Percentiles rank a stretch among this genome's conserved stretches.
Evolutionary conservation across 371 early-diverging fungal species (phyloP).

Genomic region (Paraphysoderma sedebokerense): DNA sequence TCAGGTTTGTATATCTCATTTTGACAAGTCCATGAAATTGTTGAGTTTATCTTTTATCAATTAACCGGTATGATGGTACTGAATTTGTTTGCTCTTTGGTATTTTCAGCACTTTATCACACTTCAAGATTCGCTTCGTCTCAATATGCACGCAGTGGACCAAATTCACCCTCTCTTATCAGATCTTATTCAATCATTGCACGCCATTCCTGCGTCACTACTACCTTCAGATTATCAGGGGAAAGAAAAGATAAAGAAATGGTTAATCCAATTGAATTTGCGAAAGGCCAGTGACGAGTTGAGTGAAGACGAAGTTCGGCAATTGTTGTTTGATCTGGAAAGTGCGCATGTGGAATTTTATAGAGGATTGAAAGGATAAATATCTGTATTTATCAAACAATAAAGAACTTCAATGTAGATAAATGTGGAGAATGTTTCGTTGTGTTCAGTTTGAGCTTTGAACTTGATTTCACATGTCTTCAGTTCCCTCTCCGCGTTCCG

Average conservation of each 20-base stretch:
- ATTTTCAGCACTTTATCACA: conserved; percentile 63
- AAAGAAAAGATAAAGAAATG: conserved; percentile 68
- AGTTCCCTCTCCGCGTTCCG: too few species aligned
- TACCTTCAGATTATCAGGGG: conserved; percentile 68
- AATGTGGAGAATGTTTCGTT: too few species aligned
- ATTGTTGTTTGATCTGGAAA: conserved; percentile 83
- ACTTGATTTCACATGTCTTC: too few species aligned
- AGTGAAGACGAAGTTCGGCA: conserved; percentile 76
- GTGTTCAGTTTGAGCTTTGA: too few species aligned
- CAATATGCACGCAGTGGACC: conserved; percentile 72
- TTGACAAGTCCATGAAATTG: conserved; percentile 1
- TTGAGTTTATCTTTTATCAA: neutral
- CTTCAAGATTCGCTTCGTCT: conserved; percentile 78
- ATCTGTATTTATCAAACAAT: neutral
- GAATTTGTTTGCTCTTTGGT: neutral
- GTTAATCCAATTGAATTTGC: conserved; percentile 72
- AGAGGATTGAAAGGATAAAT: conserved; percentile 16
- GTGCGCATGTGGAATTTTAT: conserved; percentile 42
- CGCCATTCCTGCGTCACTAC: conserved; percentile 45
- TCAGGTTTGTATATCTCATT: conserved; percentile 21
- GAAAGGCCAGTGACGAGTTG: conserved; percentile 83
- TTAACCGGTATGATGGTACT: neutral
- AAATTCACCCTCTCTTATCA: conserved; percentile 75
- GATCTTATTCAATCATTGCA: conserved; percentile 80
- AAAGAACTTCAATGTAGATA: neutral